A percentile compares a stretch with the other conserved stretches of the same genome.
These are phyloP conservation scores for Stachybotrys echinatus DNA, from an alignment of 2,329 filamentous ascomycete genomes.

Conservation along the genomic window DNA sequence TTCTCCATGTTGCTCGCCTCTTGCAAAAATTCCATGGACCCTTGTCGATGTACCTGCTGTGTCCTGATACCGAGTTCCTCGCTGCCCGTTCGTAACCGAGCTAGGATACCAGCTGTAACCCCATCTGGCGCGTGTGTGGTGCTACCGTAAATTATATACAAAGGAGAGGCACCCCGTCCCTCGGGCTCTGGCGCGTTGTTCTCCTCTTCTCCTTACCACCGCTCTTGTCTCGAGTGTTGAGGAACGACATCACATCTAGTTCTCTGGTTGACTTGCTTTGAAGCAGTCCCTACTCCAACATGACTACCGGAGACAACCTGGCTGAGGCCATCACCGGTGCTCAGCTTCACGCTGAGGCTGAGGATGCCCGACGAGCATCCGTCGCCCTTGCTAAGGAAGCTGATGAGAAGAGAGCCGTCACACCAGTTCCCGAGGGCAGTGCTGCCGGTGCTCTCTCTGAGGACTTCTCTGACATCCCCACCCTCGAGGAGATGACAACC, in stretches of 20 bases:
- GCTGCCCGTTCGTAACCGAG: background rate
- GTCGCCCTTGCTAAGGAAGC: conserved; percentile 9
- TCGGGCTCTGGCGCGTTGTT: background rate
- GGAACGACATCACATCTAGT: background rate
- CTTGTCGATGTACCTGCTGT: background rate
- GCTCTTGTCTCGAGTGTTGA: background rate
- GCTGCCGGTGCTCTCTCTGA: conserved; percentile 4
- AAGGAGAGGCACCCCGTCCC: background rate
- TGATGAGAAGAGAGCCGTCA: background rate
- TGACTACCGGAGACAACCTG: conserved; percentile 21
- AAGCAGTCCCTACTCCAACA: no score
- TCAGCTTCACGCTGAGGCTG: conserved; percentile 17
- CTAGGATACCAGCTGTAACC: background rate
- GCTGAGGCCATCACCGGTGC: conserved; percentile 28
- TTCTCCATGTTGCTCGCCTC: background rate
- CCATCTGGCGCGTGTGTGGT: background rate
- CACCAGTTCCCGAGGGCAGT: background rate
- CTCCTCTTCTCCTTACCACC: background rate
- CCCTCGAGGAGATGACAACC: conserved; percentile 36
- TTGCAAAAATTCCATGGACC: background rate
- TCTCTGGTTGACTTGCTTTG: background rate
- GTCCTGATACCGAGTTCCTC: background rate
- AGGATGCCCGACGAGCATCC: conserved; percentile 15
- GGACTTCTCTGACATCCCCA: conserved; percentile 9
- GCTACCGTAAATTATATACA: background rate